phyloP scores from a whole-genome alignment of 2,329 filamentous ascomycete genomes.

The Penicillium psychrosexuale region DNA sequence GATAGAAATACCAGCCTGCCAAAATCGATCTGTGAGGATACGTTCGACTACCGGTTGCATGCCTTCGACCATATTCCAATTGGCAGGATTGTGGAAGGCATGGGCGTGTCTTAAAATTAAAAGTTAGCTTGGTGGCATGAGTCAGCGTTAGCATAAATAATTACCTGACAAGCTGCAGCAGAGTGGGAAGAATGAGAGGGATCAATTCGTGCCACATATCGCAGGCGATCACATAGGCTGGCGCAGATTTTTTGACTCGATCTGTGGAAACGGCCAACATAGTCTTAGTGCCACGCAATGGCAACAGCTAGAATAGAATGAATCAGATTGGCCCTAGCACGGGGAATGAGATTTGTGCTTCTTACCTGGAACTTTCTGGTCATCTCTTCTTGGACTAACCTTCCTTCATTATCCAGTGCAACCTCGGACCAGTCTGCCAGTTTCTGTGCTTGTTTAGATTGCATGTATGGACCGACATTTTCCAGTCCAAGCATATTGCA shows the following conservation, averaged over 20 bases:
- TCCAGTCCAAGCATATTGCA: conserved; percentile 75
- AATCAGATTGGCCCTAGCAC: conserved; percentile 5
- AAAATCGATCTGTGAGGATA: conserved; percentile 91
- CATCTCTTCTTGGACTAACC: conserved; percentile 73
- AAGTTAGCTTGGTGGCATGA: conserved; percentile 10
- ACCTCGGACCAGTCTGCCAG: conserved; percentile 79
- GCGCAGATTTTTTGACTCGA: conserved; percentile 70
- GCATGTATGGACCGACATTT: conserved; percentile 76
- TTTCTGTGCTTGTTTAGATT: conserved; percentile 67
- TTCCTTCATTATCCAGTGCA: conserved; percentile 73
- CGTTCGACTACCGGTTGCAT: conserved; percentile 74
- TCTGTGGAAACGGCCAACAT: conserved; percentile 92
- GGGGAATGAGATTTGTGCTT: background rate
- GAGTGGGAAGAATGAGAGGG: conserved; percentile 75
- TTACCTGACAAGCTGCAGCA: conserved; percentile 77
- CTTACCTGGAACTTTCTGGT: conserved; percentile 68
- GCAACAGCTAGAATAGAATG: conserved; percentile 56
- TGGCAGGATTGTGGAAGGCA: conserved; percentile 80
- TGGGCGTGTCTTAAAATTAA: conserved; percentile 68
- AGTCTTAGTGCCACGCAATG: conserved; percentile 82
- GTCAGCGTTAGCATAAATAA: conserved; percentile 10
- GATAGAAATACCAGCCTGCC: conserved; percentile 95
- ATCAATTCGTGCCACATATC: conserved; percentile 82
- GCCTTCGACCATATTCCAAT: conserved; percentile 76
- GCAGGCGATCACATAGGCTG: conserved; percentile 71